phyloP scores from a whole-genome alignment of 495 filamentous ascomycete species.

The Penicillium flavigenum region DNA sequence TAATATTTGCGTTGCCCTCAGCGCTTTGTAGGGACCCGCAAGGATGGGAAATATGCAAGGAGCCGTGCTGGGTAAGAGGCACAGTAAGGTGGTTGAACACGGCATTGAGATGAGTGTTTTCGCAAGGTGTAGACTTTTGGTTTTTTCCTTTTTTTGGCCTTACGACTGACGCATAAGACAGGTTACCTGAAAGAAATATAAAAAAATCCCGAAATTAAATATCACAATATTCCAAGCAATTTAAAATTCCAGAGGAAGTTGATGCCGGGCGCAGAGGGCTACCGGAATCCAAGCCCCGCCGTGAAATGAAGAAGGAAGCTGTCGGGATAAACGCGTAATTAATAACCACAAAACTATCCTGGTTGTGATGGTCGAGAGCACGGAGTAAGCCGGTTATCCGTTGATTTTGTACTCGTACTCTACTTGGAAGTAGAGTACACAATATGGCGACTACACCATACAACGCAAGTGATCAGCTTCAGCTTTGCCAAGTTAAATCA shows the following conservation, averaged over 20 bases:
- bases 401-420: neutral
- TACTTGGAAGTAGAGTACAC: neutral
- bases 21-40: constrained; percentile 12
- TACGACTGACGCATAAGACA: constrained; percentile 23
- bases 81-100: constrained; percentile 13
- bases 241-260: constrained; percentile 12
- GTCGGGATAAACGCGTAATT: constrained; percentile 12
- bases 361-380: constrained; percentile 4
- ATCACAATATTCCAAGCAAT: neutral
- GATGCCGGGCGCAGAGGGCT: constrained; percentile 16
- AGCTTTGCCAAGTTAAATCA: constrained; percentile 17
- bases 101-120: constrained; percentile 7
- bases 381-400: constrained; percentile 1
- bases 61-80: constrained; percentile 21
- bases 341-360: constrained; percentile 11
- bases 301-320: constrained; percentile 22
- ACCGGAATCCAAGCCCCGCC: constrained; percentile 22
- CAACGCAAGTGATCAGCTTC: constrained; percentile 18
- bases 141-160: neutral
- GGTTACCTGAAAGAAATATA: neutral
- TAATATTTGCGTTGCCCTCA: neutral
- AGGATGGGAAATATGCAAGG: constrained; percentile 29
- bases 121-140: neutral
- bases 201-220: neutral
- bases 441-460: neutral